These are phyloP conservation scores for Xenoacremonium recifei DNA, from an alignment of 2,329 filamentous ascomycete species.

Conservation along the genomic window DNA sequence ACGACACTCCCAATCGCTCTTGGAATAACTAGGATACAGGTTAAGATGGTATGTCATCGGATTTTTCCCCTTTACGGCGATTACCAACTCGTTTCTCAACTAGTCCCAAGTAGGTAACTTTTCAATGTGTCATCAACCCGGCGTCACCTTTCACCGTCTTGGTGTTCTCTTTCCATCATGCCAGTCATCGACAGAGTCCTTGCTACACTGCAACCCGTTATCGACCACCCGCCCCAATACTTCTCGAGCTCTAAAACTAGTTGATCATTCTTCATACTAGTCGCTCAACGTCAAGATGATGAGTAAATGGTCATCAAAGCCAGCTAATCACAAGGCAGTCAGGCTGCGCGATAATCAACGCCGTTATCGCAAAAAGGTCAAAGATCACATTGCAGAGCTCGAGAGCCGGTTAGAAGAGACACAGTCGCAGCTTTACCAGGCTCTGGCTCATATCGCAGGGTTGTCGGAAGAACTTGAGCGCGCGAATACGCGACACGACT, in stretches of 20 bases:
- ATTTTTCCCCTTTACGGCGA: constrained; percentile 6
- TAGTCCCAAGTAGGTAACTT: constrained; percentile 11
- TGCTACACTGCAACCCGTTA: too few species aligned
- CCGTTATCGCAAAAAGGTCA: neutral
- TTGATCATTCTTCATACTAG: neutral
- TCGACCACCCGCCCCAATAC: too few species aligned
- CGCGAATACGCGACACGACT: neutral
- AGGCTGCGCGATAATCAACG: neutral
- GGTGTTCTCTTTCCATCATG: too few species aligned
- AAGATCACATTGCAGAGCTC: neutral
- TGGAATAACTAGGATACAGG: neutral
- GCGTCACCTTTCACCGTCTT: too few species aligned
- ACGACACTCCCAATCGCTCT: too few species aligned
- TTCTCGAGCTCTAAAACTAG: too few species aligned
- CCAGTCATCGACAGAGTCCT: too few species aligned
- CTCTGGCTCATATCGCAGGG: neutral
- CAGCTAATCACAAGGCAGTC: neutral
- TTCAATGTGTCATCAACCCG: constrained; percentile 10
- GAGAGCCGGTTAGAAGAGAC: neutral
- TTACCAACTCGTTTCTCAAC: neutral
- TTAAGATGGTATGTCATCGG: constrained; percentile 20
- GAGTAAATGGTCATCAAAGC: neutral
- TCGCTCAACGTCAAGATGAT: neutral
- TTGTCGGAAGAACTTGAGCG: neutral
- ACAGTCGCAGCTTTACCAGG: neutral